Base-by-base conservation (phyloP, 495 filamentous ascomycete species). In the Staphylotrichum tortipilum region DNA sequence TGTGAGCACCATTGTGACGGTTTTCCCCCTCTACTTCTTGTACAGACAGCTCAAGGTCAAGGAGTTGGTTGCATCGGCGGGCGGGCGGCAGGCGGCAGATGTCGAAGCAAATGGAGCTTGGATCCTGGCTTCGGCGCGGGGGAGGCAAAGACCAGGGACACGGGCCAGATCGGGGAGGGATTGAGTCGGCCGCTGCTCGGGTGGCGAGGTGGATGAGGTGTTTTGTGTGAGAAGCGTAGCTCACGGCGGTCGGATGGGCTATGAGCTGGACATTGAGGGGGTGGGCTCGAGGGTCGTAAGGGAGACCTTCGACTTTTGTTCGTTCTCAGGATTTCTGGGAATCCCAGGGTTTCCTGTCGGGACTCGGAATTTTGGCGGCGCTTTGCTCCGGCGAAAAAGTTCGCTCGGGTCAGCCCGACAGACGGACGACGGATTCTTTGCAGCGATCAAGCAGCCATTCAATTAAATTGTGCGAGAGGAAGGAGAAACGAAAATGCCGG, bases 1-100 rank as follows among this genome's bases (percentile, higher is more conserved):
- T 3, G 67, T 74, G 63, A 76, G 73, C 44, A 76, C 73, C 73
- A 76, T 75, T 9, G 56, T 68, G 57, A 26, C 21, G 5, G n/a
- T 23, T 22, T 34, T 14, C 19, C 8, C 17, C 3, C 8, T 31
- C 10, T 15, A 17, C 17, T n/a, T 24, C 15, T 35, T 22, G 36
- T 35, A 18, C 14, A 44, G 23, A 17, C 37, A 12, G 26, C 6
- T 28, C 26, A n/a, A 44, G 14, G 15, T 17, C 11, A 28, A 15
- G n/a, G n/a, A 17, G 30, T 39, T 18, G 35, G 7, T 24, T 31
- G 36, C 22, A 41, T 17, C n/a, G n/a, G n/a, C n/a, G n/a, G n/a
- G n/a, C n/a, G n/a, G n/a, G n/a, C n/a, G n/a, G n/a, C n/a, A n/a
- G n/a, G n/a, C n/a, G n/a, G n/a, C n/a, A n/a, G n/a, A n/a, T n/a